Evolutionary conservation across 352 stramenopile genomes (phyloP).

Genomic region (Pythium plurisporium): DNA sequence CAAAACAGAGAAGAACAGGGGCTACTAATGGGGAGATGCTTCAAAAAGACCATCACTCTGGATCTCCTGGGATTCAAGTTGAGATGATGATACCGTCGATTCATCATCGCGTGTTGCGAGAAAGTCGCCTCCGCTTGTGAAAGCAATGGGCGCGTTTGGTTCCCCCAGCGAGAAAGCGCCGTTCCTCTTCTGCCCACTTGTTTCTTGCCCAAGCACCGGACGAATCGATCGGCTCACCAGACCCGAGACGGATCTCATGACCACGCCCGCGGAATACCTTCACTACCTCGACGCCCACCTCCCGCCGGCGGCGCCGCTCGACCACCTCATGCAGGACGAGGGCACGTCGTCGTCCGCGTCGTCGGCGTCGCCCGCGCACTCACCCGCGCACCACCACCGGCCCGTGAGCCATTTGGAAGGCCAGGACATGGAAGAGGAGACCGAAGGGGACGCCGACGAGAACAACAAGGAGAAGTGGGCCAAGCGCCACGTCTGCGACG

Average conservation of each 20-base stretch:
- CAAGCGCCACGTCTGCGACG: conserved; percentile 71
- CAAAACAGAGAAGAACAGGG: neutral
- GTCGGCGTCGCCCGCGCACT: conserved; percentile 19
- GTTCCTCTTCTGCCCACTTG: no score
- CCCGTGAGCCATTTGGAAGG: neutral
- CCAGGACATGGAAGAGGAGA: conserved; percentile 13
- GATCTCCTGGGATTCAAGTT: conserved; percentile 22
- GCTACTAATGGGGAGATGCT: conserved; percentile 3
- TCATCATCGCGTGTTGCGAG: conserved; percentile 23
- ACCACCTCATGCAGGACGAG: conserved; percentile 21
- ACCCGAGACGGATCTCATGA: conserved; percentile 11
- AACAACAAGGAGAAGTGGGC: conserved; percentile 46
- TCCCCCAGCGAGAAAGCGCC: neutral
- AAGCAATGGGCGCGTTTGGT: no score
- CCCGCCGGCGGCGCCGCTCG: conserved; percentile 1
- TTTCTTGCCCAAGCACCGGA: conserved; percentile 14
- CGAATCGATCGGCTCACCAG: neutral
- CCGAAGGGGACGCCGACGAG: conserved; percentile 10
- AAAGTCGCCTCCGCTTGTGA: conserved; percentile 22
- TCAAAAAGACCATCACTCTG: conserved; percentile 24
- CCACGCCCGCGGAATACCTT: conserved; percentile 19
- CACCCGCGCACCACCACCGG: conserved; percentile 1
- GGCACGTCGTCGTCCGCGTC: conserved; percentile 22
- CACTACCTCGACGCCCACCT: conserved; percentile 21
- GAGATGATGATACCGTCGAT: conserved; percentile 24